These are phyloP conservation scores for Malassezia psittaci DNA, from an alignment of 1,284 basidiomycete species.

Conservation along the genomic window DNA sequence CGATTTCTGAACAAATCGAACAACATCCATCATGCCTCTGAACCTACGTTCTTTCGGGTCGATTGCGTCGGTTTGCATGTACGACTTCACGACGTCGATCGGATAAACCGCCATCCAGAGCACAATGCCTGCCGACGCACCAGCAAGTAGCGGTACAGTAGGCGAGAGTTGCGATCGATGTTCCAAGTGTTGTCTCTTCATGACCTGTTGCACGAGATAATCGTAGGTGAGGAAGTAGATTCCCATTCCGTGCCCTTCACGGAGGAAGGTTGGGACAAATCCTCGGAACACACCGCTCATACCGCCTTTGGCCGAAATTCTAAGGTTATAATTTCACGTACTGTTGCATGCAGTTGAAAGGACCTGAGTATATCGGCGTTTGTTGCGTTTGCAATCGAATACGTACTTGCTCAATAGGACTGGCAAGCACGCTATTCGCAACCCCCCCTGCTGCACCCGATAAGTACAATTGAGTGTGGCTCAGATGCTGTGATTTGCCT, in stretches of 20 bases:
- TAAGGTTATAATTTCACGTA: slow-evolving; percentile 11
- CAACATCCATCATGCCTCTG: slow-evolving; percentile 68
- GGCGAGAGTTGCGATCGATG: slow-evolving; percentile 26
- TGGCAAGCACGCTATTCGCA: slow-evolving; percentile 82
- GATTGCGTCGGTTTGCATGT: slow-evolving; percentile 66
- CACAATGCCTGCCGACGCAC: slow-evolving; percentile 29
- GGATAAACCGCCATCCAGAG: slow-evolving; percentile 18
- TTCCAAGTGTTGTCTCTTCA: slow-evolving; percentile 36
- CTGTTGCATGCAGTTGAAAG: slow-evolving; percentile 24
- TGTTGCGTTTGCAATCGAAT: slow-evolving; percentile 58
- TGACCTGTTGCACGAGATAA: slow-evolving; percentile 75
- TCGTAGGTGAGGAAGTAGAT: slow-evolving; percentile 75
- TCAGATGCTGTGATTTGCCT: slow-evolving; percentile 48
- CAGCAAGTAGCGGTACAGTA: slow-evolving; percentile 35
- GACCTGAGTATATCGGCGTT: slow-evolving; percentile 48
- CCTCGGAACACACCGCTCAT: slow-evolving; percentile 80
- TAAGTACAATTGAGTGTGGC: slow-evolving; percentile 60
- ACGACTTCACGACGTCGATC: slow-evolving; percentile 11
- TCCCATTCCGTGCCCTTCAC: slow-evolving; percentile 57
- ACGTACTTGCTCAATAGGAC: slow-evolving; percentile 93
- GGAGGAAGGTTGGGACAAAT: slow-evolving; percentile 74
- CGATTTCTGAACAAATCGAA: slow-evolving; percentile 65
- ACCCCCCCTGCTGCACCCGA: slow-evolving; percentile 76
- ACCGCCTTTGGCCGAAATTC: slow-evolving; percentile 50
- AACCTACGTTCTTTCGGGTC: slow-evolving; percentile 55